Base-by-base conservation (phyloP, 192 early-diverging fungal genomes). In the Paraglomus brasilianum region DNA sequence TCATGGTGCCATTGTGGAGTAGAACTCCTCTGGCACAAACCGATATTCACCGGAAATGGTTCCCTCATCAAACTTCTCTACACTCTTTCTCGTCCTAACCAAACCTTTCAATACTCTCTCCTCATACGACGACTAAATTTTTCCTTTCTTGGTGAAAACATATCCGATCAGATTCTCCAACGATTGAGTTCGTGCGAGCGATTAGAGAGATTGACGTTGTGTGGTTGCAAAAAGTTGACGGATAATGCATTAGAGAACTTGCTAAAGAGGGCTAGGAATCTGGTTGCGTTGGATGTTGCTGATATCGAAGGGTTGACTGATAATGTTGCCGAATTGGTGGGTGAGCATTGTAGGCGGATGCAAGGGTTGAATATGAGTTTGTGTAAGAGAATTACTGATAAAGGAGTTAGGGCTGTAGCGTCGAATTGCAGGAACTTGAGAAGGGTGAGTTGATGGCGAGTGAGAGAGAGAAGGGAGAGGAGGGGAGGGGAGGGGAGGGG, bases 41-140 rank as follows among this genome's bases (percentile, higher is more conserved):
- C 84, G 3, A 48, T 73, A 8, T 65, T 80, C 52, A 39, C 66
- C 30, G 58, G 44, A 46, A 66, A 55, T 38, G 30, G 50, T 5
- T 46, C 75, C n/a, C 59, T 60, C 15, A 11, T 55, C 14, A 58
- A 59, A 55, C 70, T 85, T 66, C 62, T 57, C 43, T 10, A 60
- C 8, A 67, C 75, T 41, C 45, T 81, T 69, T 72, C 72, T 63
- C 46, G 64, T 64, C 4, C 19, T 48, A 15, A 46, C 43, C 59
- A 52, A 74, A 57, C 75, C 5, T 82, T 82, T 59, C 81, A 80
- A 5, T 86, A 86, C 58, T 10, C 73, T 14, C 70, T 76, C 7
- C 81, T 84, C 53, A 77, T 86, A 38, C 79, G 83, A 19, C 81
- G 85, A 14, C 79, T 86, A 40, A 86, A 86, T 61, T 77, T 86